Base-by-base conservation (phyloP, 2,329 filamentous ascomycete genomes). In the Mycocentrospora acerina region DNA sequence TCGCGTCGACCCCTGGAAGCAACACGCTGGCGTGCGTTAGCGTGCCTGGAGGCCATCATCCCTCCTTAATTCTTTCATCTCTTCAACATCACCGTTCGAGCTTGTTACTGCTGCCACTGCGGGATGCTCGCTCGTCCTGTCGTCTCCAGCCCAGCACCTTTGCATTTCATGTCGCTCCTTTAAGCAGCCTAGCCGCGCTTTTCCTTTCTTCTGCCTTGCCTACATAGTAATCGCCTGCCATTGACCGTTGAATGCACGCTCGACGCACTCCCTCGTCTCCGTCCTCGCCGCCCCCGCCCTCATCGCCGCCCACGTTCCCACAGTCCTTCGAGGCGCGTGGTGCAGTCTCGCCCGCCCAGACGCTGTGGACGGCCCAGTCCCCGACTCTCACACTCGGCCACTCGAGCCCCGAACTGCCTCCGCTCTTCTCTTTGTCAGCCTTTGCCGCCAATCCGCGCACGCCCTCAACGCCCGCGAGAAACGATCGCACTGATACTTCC, bases 401-500 rank as follows among this genome's bases (percentile, higher is more conserved):
- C 32, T 70, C 67, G 46, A 70, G 67, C 54, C 67, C 67, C 24
- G 67, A 70, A 51, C 61, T 70, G 29, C 66, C 67, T 33, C 53
- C 59, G 22, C 64, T 70, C 37, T 54, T 65, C 32, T 50, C 60
- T 18, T 56, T 64, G 13, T 59, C 64, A 11, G 46, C 48, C 14
- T 55, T 68, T 25, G 62, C 58, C 34, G 57, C 55, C 40, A 28
- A 53, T 30, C 61, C 60, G 32, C 57, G 57, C 27, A 67, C 64
- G 7, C 67, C 67, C 9, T 62, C 64, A 27, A 66, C 59, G 6
- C 59, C 53, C 40, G 57, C 57, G 16, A 55, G 56, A 24, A 58
- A 62, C 53, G 59, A 60, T 16, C 53, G 55, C 51, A 69, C 70
- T 29, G 73, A 75, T 47, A 75, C 72, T 42, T 64, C 74, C 31